Base-by-base conservation (phyloP, 441 rosid species). In the Capsella rubella region DNA sequence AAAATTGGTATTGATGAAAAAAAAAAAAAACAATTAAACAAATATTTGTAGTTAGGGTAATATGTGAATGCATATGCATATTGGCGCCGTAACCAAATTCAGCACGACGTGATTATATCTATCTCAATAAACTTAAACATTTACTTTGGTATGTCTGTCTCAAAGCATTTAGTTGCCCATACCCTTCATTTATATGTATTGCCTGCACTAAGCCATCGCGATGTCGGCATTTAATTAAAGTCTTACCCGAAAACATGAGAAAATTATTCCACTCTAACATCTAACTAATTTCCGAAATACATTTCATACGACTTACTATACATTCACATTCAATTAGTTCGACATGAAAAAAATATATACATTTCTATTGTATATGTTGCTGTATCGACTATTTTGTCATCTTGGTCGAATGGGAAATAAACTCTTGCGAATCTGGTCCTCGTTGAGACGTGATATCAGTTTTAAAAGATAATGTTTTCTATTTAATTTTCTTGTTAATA, bases 41-140 rank as follows among this genome's bases (percentile, higher is more conserved):
- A 2, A 5, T 31, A 6, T 31, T 4, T 5, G 5, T 31, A 4
- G 31, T 25, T 12, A 42, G n/a, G 31, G 51, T 43, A 35, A 66
- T 58, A 9, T 47, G 12, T 11, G 46, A 65, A 57, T 49, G 47
- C 35, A 54, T 74, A 49, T 67, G 29, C 67, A 74, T 67, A 66
- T 67, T 73, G 78, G 78, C 67, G 78, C 78, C 78, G 73, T 49
- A 74, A 67, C 46, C 54, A 66, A 57, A 47, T 58, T 74, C 40
- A 45, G 28, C 77, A 64, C 71, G 77, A 39, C 32, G n/a, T 73
- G 25, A 21, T 21, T 21, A 21, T 21, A 21, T 21, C 25, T 21
- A 45, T 54, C 39, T 72, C 47, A 63, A 14, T 18, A 14, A 32
- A 28, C 45, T 45, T 14, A 6, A 63, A 72, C 6, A 61, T 21